Conservation (phyloP, 371 early-diverging fungal genomes). For the Zancudomyces culisetae region DNA sequence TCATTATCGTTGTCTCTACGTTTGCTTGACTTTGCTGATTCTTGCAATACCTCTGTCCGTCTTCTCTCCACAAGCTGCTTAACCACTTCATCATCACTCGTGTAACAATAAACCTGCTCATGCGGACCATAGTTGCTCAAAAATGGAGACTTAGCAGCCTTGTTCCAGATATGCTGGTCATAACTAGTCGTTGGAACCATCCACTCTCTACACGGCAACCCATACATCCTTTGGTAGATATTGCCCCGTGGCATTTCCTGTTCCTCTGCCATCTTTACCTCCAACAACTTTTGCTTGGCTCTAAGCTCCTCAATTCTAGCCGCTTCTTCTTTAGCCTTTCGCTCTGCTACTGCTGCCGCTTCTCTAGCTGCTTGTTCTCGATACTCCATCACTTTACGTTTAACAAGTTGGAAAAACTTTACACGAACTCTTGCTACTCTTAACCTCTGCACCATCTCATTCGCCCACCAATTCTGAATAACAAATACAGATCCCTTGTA, state of each 20-base stretch:
- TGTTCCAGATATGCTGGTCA: not conserved
- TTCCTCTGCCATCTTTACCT: no score
- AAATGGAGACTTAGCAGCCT: not conserved
- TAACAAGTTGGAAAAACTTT: not conserved
- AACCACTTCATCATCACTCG: no score
- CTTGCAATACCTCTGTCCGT: no score
- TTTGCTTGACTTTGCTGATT: no score
- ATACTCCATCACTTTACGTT: not conserved
- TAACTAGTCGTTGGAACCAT: not conserved
- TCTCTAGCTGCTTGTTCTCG: not conserved
- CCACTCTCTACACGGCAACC: not conserved
- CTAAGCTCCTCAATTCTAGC: not conserved
- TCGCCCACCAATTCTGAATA: constrained; percentile 28
- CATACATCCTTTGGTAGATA: not conserved
- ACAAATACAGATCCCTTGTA: constrained; percentile 32
- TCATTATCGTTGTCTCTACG: no score
- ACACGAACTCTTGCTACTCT: not conserved
- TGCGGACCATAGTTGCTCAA: not conserved
- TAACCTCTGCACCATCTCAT: not conserved
- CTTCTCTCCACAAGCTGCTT: no score
- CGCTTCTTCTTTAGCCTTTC: not conserved
- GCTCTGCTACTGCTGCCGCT: not conserved
- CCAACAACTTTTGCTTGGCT: no score
- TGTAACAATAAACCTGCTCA: no score
- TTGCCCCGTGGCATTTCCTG: not conserved